phyloP scores from a whole-genome alignment of 352 stramenopile genomes.

The Phytophthora hybrid region DNA sequence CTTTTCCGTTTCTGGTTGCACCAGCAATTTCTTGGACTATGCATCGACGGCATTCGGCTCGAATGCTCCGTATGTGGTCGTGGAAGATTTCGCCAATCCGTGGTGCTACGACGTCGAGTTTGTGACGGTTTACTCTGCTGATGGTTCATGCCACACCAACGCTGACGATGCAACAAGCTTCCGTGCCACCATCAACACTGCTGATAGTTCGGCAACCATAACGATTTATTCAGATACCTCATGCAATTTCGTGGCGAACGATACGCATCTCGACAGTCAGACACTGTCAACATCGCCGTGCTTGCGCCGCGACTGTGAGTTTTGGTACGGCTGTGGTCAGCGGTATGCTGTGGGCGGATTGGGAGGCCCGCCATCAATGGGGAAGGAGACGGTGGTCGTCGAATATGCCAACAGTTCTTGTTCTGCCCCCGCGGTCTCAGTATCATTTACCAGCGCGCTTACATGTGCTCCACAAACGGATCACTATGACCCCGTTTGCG shows the following conservation, averaged over 20 bases:
- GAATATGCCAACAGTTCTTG: neutral
- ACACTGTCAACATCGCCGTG: constrained; percentile 14
- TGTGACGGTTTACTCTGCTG: constrained; percentile 15
- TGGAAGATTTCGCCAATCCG: constrained; percentile 3
- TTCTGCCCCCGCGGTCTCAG: neutral
- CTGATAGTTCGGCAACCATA: constrained; percentile 11
- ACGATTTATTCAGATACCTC: constrained; percentile 3
- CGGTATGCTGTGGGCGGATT: constrained; percentile 12
- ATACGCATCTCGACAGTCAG: constrained; percentile 2
- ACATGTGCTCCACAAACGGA: constrained; percentile 9
- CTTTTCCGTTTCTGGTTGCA: neutral
- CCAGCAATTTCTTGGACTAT: neutral
- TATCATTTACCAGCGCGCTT: neutral
- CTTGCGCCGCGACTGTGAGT: constrained; percentile 3
- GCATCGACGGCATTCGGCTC: neutral
- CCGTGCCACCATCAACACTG: constrained; percentile 1
- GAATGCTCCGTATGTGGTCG: constrained; percentile 13
- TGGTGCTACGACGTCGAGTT: constrained; percentile 10
- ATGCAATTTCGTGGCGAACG: constrained; percentile 6
- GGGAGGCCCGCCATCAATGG: neutral
- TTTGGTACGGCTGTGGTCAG: neutral
- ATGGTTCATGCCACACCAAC: constrained; percentile 11
- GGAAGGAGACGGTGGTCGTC: constrained; percentile 3
- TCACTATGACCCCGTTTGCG: constrained; percentile 16
- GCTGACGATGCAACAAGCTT: constrained; percentile 12